Evolutionary conservation across 1,284 basidiomycete genomes (phyloP), one percentile per base, ranked within the genome.

Genomic region (Thecaphora thlaspeos): DNA sequence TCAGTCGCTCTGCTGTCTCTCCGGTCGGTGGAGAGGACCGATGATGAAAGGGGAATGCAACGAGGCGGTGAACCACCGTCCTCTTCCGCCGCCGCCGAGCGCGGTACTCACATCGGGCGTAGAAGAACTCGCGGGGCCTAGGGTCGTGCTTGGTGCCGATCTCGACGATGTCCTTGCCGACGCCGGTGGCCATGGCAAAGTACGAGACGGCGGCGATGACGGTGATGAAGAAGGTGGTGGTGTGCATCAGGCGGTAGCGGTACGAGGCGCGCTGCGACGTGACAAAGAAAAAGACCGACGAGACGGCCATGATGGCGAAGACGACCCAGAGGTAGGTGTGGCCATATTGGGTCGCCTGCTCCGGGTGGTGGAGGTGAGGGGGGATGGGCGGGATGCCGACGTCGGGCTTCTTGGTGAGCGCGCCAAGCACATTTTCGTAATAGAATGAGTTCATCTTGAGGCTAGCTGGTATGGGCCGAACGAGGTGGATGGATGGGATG

Each of bases 151-250:
- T n/a, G 21, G 51, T 46, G 37, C 56, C 60, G 28, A 51, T 50
- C 30, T 46, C 46, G 40, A 52, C 48, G 12, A 49, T 21, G n/a
- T 59, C 57, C 51, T 61, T 61, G 15, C 66, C 69, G 21, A 71
- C 47, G 41, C 69, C 69, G 22, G 66, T 59, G 26, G 69, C 69
- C 69, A 71, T 71, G 52, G 63, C 62, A 59, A 66, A 69, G 66
- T 71, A 71, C 11, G 69, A 60, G 39, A 56, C 24, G 32, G 69
- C 66, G 32, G 69, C 69, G 43, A 69, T 61, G 19, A 51, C 43
- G 39, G 55, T 61, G 59, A 71, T 65, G 55, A 71, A 56, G 57
- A 69, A 60, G 30, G 58, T 68, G 51, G 55, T 63, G 54, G 63
- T 57, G 58, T 66, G 67, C 56, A 71, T 54, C 38, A 62, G 51